Evolutionary conservation across 176 grass and related monocot genomes (phyloP), one percentile per base, ranked within the genome.

Genomic region (Canna indica): DNA sequence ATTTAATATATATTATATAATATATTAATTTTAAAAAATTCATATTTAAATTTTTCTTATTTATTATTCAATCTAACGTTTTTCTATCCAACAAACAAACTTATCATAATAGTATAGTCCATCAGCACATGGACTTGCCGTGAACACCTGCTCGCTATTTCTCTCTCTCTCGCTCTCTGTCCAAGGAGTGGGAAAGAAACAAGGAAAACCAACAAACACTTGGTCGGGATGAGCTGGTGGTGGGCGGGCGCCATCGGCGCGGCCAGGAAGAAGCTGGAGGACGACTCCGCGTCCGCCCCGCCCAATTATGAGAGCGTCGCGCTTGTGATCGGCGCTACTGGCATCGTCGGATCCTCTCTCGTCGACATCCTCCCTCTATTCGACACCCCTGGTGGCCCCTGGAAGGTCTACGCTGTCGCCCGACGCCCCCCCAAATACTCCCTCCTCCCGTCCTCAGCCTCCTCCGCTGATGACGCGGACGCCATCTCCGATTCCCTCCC

Each of bases 191-290:
- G 41, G 41, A 44, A 5, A 0, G 41, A 44, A 5, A 44, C 41
- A 10, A 60, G 26, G 57, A 28, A 60, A 59, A 60, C 26, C 33
- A 59, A 26, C 25, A 54, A 20, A 36, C 26, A 16, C 63, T 2
- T 25, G 26, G 15, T 67, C 69, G 14, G 67, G 32, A 95, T 95
- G 90, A 95, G 90, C 73, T 95, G 90, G 90, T 95, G 86, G 90
- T 95, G 90, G 86, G 82, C 86, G 8, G 83, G 90, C 70, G 90
- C 86, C 38, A 86, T 90, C 73, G 86, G 90, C 69, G 86, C 84
- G 1, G 82, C 81, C 0, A 95, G 82, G 90, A 94, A 84, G 81
- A 80, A 80, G 22, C 78, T 84, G 58, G 90, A 89, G 27, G 86
- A 86, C 72, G 64, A 79, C 34, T 60, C 81, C 18, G 60, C 80